Conservation (phyloP, 164 flowering plant species). For the Chimonanthus praecox region DNA sequence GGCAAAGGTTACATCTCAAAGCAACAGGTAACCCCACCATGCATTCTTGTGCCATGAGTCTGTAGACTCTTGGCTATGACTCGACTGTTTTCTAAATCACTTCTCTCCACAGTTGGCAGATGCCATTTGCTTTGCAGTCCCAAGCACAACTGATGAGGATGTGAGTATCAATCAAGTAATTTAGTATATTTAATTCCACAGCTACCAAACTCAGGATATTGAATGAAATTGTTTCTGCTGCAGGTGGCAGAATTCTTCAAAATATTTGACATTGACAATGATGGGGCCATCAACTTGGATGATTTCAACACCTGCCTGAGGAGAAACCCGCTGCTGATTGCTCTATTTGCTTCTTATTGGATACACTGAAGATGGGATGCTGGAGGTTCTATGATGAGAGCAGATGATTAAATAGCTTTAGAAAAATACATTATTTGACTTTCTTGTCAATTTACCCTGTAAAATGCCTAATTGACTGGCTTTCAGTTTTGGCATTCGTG, state of each 20-base stretch:
- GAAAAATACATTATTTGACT: no score
- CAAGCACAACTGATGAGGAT: constrained; percentile 12
- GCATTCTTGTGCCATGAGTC: not conserved
- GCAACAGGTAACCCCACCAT: not conserved
- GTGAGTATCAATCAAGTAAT: constrained; percentile 8
- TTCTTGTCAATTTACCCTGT: not conserved
- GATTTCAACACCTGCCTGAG: constrained; percentile 33
- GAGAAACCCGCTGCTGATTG: constrained; percentile 24
- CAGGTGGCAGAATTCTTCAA: constrained; percentile 33
- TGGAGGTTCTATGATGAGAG: not conserved
- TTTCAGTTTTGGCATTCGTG: not conserved
- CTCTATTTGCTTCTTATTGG: constrained; percentile 14
- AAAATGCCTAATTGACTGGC: not conserved
- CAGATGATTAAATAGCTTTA: not conserved
- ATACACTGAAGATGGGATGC: constrained; percentile 1
- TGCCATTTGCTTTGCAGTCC: constrained; percentile 16
- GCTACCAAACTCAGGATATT: not conserved
- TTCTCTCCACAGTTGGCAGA: constrained; percentile 15
- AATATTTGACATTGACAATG: constrained; percentile 35
- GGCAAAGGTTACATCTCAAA: constrained; percentile 18
- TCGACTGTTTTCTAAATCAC: not conserved
- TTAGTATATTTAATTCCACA: not conserved
- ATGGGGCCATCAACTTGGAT: constrained; percentile 33
- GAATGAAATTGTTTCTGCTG: not conserved
- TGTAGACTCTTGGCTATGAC: not conserved